Evolutionary conservation across 2,329 filamentous ascomycete species (phyloP), one percentile per base, ranked within the genome.

Genomic region (Sclerotinia sclerotiorum): DNA sequence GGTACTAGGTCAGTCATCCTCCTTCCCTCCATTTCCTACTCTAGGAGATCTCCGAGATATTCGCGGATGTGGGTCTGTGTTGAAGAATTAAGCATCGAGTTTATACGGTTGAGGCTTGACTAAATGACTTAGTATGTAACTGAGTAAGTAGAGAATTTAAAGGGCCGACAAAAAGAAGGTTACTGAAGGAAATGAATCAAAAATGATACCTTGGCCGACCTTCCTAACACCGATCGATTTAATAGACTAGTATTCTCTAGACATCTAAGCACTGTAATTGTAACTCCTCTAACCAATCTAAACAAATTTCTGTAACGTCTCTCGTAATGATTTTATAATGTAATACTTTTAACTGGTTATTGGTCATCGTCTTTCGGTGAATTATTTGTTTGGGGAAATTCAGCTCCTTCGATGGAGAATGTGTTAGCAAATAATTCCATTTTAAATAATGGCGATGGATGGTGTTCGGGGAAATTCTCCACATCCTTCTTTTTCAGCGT

Each of bases 401-500:
- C 39, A 29, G 39, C 57, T 32, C 57, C 39, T 29, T 60, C 5
- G 17, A 13, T 5, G 21, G 1, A 11, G 42, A 60, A 46, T 7
- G 57, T 60, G 39, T 60, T 60, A 60, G 17, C 17, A 60, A 60
- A 46, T 46, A 46, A 21, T 60, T 60, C 57, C 24, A 46, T 60
- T 46, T 46, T 46, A 21, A 42, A 27, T 44, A 24, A 2, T 8
- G 7, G 6, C 10, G 35, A 1, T 44, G 21, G n/a, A 44, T 58
- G 35, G 15, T 44, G 56, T 42, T 58, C 39, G 15, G 56, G 56
- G 56, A 58, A 44, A 44, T 24, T 29, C 56, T 58, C 56, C 56
- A 58, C 56, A 44, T 46, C 4, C 27, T 32, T 32, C 52, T 17
- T 42, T 39, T 39, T 39, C 35, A 39, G 32, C 32, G 32, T 35